A percentile compares a stretch with the other conserved stretches of the same genome.
Evolutionary conservation across 2,329 filamentous ascomycete species (phyloP).

Genomic region (Cryoendolithus antarcticus): DNA sequence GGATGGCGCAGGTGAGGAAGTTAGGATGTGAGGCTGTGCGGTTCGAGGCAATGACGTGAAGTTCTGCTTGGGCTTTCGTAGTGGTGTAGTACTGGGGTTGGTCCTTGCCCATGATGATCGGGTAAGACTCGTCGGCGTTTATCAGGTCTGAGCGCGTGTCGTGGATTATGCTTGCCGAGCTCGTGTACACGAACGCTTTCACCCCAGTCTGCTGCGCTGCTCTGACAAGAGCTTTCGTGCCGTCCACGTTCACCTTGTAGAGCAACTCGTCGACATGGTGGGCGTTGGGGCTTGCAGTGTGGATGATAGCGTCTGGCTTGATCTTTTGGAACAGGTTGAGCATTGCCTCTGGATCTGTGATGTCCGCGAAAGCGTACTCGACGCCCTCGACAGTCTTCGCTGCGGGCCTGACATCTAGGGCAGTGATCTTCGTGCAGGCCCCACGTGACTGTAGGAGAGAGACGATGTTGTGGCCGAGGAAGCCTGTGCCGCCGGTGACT

Average conservation of each 20-base stretch:
- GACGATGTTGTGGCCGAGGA: slow-evolving; percentile 40
- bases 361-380: slow-evolving; percentile 38
- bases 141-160: slow-evolving; percentile 33
- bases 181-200: slow-evolving; percentile 43
- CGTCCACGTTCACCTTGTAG: slow-evolving; percentile 40
- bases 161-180: slow-evolving; percentile 37
- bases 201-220: slow-evolving; percentile 36
- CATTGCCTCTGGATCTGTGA: slow-evolving; percentile 34
- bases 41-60: slow-evolving; percentile 37
- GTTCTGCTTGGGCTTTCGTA: slow-evolving; percentile 39
- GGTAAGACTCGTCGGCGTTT: slow-evolving; percentile 38
- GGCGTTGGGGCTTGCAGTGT: slow-evolving; percentile 36
- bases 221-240: slow-evolving; percentile 36
- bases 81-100: slow-evolving; percentile 41
- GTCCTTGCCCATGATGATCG: slow-evolving; percentile 30
- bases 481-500: slow-evolving; percentile 40
- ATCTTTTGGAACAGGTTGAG: slow-evolving; percentile 30
- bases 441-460: slow-evolving; percentile 30
- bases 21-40: slow-evolving; percentile 26
- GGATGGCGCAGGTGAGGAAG: slow-evolving; percentile 38
- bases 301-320: slow-evolving; percentile 36
- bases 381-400: slow-evolving; percentile 30
- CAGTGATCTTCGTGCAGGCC: slow-evolving; percentile 32
- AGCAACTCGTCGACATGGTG: slow-evolving; percentile 25
- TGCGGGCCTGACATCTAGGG: slow-evolving; percentile 35